phyloP scores from a whole-genome alignment of 2,329 filamentous ascomycete genomes.

The Stagonosporopsis vannaccii region DNA sequence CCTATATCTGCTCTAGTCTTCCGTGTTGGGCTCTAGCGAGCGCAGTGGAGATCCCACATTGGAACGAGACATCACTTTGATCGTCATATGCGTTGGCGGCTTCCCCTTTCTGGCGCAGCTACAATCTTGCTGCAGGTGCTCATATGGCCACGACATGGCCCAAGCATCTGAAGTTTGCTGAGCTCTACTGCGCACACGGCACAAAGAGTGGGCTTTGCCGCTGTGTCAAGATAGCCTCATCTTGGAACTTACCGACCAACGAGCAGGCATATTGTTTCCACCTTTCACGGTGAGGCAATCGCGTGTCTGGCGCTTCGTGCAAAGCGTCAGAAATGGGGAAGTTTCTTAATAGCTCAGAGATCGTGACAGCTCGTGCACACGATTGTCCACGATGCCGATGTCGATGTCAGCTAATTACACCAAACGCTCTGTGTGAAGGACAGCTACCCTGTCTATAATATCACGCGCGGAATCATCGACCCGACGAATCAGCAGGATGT shows the following conservation, averaged over 20 bases:
- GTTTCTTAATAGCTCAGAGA: neutral
- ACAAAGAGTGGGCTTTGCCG: slow-evolving; percentile 5
- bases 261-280: neutral
- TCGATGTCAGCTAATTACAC: neutral
- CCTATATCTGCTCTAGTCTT: slow-evolving; percentile 8
- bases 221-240: slow-evolving; percentile 4
- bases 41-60: slow-evolving; percentile 5
- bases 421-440: neutral
- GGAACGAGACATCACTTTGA: slow-evolving; percentile 2
- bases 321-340: neutral
- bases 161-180: slow-evolving; percentile 4
- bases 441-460: neutral
- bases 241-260: neutral
- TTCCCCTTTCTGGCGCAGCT: neutral
- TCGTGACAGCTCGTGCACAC: neutral
- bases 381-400: neutral
- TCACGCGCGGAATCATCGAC: neutral
- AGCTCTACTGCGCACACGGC: neutral
- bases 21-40: slow-evolving; percentile 12
- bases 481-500: no score
- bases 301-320: neutral
- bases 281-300: neutral
- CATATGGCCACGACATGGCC: neutral
- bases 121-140: neutral
- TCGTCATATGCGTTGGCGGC: slow-evolving; percentile 8